These are phyloP conservation scores for Calonectria henricotiae DNA, from an alignment of 2,329 filamentous ascomycete genomes.

Conservation along the genomic window DNA sequence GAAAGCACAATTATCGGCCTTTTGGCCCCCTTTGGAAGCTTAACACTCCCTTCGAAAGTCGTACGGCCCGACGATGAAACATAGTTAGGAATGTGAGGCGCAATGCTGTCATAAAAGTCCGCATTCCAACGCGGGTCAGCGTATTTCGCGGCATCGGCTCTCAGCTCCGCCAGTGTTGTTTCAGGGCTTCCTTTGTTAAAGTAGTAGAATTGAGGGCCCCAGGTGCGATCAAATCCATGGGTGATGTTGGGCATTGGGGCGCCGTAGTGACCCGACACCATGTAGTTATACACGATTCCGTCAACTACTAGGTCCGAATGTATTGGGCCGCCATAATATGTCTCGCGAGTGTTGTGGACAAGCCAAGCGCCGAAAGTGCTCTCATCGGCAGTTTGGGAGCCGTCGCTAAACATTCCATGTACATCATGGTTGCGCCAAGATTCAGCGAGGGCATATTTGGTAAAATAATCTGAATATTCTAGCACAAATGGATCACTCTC, in stretches of 20 bases:
- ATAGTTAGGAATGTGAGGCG: conserved; percentile 73
- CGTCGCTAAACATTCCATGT: conserved; percentile 67
- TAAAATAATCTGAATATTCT: conserved; percentile 75
- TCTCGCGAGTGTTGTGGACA: conserved; percentile 76
- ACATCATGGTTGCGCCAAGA: conserved; percentile 73
- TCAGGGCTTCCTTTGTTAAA: conserved; percentile 71
- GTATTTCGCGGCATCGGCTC: conserved; percentile 70
- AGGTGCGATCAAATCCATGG: conserved; percentile 76
- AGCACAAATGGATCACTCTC: conserved; percentile 71
- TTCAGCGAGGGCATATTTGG: conserved; percentile 76
- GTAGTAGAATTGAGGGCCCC: conserved; percentile 76
- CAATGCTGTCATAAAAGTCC: conserved; percentile 77
- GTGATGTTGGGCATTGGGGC: conserved; percentile 74
- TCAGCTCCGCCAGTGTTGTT: conserved; percentile 64
- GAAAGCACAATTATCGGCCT: conserved; percentile 71
- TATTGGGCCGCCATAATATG: conserved; percentile 74
- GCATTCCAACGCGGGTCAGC: conserved; percentile 70
- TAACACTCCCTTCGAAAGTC: conserved; percentile 66
- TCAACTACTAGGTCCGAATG: conserved; percentile 77
- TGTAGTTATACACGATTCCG: conserved; percentile 78
- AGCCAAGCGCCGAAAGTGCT: conserved; percentile 75
- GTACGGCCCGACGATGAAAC: conserved; percentile 69
- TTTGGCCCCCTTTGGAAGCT: conserved; percentile 68
- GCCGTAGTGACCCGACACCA: conserved; percentile 75
- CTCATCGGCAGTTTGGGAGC: conserved; percentile 64